Evolutionary conservation across 352 stramenopile genomes (phyloP).

Genomic region (Pythium folliculosum): DNA sequence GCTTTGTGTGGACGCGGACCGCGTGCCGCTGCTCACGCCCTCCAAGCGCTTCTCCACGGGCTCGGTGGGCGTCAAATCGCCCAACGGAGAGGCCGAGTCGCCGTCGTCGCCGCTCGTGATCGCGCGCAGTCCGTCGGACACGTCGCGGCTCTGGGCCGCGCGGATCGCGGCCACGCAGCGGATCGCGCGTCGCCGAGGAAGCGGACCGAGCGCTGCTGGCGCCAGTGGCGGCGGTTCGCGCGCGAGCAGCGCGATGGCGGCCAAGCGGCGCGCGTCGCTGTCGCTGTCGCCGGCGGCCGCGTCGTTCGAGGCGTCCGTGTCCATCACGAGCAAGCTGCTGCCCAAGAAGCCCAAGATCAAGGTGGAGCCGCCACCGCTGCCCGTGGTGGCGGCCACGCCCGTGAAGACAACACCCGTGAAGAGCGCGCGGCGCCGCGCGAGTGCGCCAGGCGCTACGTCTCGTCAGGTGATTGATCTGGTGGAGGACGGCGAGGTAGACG

Average conservation of each 20-base stretch:
- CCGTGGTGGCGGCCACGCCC: not conserved
- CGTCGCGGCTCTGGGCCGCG: constrained; percentile 10
- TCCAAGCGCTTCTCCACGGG: constrained; percentile 2
- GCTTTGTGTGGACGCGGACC: not conserved
- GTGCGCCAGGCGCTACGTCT: not conserved
- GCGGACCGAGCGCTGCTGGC: not conserved
- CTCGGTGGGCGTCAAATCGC: not conserved
- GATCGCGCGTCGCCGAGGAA: not conserved
- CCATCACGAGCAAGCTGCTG: constrained; percentile 1
- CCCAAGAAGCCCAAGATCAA: not conserved
- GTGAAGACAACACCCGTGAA: not conserved
- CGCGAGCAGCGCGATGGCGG: not conserved
- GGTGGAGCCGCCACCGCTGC: not conserved
- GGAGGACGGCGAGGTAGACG: not conserved
- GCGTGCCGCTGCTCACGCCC: constrained; percentile 1
- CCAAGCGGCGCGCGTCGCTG: constrained; percentile 3
- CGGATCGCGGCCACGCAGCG: constrained; percentile 14
- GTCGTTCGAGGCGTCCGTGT: constrained; percentile 9
- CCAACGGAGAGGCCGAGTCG: not conserved
- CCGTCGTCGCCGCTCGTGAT: constrained; percentile 15
- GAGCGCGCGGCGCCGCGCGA: not conserved
- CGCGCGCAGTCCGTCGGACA: constrained; percentile 14
- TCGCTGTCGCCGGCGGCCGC: constrained; percentile 11
- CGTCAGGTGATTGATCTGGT: not conserved
- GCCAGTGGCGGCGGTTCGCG: not conserved